Conservation (phyloP, 2,329 filamentous ascomycete genomes). For the Pseudohalonectria lignicola region DNA sequence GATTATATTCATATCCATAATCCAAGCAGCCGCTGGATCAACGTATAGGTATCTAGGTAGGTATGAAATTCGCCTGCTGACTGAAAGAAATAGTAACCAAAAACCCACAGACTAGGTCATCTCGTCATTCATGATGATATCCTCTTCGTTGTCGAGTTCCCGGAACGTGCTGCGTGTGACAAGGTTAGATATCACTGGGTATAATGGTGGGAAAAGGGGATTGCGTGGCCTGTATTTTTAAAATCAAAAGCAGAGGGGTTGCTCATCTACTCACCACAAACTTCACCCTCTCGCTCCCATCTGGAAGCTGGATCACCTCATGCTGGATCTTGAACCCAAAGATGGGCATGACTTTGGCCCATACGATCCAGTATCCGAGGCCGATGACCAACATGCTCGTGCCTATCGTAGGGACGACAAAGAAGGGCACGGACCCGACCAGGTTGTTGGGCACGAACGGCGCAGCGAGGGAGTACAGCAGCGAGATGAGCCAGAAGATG, state of each 20-base stretch:
- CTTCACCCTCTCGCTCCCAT: slow-evolving; percentile 18
- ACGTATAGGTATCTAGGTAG: neutral
- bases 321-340: slow-evolving; percentile 18
- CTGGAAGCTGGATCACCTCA: slow-evolving; percentile 18
- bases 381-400: slow-evolving; percentile 24
- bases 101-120: neutral
- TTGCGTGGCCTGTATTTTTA: too few species aligned
- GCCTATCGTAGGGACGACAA: slow-evolving; percentile 29
- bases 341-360: slow-evolving; percentile 13
- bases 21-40: neutral
- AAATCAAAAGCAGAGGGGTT: neutral
- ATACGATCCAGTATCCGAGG: slow-evolving; percentile 20
- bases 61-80: too few species aligned
- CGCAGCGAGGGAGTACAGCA: slow-evolving; percentile 15
- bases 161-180: neutral
- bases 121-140: neutral
- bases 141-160: neutral
- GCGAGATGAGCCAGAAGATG: slow-evolving; percentile 16
- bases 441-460: slow-evolving; percentile 15
- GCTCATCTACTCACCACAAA: slow-evolving; percentile 16
- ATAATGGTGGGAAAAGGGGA: neutral
- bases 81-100: neutral
- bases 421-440: slow-evolving; percentile 22
- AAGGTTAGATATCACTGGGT: neutral
- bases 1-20: too few species aligned